phyloP scores from a whole-genome alignment of 2,329 filamentous ascomycete genomes.

The Aquanectria penicillioides region DNA sequence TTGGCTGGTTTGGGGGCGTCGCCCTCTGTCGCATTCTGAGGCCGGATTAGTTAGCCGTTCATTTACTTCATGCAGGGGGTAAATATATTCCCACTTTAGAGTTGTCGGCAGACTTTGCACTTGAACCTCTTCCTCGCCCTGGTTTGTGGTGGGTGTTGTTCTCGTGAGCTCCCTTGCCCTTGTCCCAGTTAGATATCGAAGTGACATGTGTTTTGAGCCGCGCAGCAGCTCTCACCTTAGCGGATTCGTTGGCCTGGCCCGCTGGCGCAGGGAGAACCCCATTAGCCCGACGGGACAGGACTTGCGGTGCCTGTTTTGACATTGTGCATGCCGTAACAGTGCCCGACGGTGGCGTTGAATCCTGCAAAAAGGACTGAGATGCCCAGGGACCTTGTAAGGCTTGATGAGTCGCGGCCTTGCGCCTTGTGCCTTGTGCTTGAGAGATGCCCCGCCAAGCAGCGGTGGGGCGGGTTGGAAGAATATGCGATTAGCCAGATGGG shows the following conservation, averaged over 20 bases:
- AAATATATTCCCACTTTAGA: slow-evolving; percentile 39
- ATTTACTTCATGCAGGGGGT: slow-evolving; percentile 7
- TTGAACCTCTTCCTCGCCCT: slow-evolving; percentile 40
- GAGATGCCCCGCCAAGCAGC: slow-evolving; percentile 39
- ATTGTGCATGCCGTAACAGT: slow-evolving; percentile 47
- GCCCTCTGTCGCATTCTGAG: slow-evolving; percentile 40
- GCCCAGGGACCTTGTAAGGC: slow-evolving; percentile 32
- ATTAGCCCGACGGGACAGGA: slow-evolving; percentile 49
- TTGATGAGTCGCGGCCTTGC: slow-evolving; percentile 40
- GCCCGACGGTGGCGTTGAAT: slow-evolving; percentile 30
- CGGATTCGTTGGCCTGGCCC: slow-evolving; percentile 40
- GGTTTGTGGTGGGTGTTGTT: slow-evolving; percentile 34
- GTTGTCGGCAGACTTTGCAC: slow-evolving; percentile 42
- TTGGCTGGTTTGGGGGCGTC: slow-evolving; percentile 45
- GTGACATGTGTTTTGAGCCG: slow-evolving; percentile 14
- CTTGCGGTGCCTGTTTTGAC: slow-evolving; percentile 48
- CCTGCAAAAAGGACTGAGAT: slow-evolving; percentile 26
- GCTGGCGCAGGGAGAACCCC: slow-evolving; percentile 39
- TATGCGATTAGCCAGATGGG: slow-evolving; percentile 43
- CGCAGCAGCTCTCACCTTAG: slow-evolving; percentile 41
- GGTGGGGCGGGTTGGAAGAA: slow-evolving; percentile 38
- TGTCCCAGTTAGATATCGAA: slow-evolving; percentile 34
- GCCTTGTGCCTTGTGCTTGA: slow-evolving; percentile 19
- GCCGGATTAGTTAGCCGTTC: slow-evolving; percentile 28
- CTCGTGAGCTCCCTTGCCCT: slow-evolving; percentile 40